A percentile compares a stretch with the other conserved stretches of the same genome.
Conservation (phyloP, 352 stramenopile genomes). For the Globisporangium nunn region DNA sequence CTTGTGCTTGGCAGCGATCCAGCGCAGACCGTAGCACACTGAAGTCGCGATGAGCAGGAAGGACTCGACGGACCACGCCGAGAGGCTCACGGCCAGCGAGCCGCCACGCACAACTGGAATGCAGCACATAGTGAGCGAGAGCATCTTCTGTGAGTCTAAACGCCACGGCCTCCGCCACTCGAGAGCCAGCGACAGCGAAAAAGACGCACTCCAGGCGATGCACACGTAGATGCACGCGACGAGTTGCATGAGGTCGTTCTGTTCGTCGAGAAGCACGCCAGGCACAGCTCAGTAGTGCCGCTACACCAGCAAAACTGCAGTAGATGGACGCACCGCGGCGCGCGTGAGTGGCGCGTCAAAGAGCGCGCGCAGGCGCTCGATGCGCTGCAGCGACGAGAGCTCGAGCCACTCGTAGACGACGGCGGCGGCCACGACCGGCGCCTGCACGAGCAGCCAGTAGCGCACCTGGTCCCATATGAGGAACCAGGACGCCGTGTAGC, state of each 20-base stretch:
- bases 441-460: slow-evolving; percentile 73
- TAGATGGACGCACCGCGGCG: slow-evolving; percentile 33
- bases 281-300: too few relatives aligned
- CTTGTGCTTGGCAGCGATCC: slow-evolving; percentile 81
- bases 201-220: slow-evolving; percentile 71
- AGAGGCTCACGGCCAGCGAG: slow-evolving; percentile 60
- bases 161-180: too few relatives aligned
- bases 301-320: not conserved
- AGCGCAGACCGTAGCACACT: slow-evolving; percentile 66
- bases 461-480: slow-evolving; percentile 76
- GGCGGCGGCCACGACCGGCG: slow-evolving; percentile 55
- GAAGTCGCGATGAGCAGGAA: slow-evolving; percentile 62
- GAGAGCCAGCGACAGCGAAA: not conserved
- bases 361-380: slow-evolving; percentile 60
- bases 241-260: slow-evolving; percentile 81
- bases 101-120: slow-evolving; percentile 60
- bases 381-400: slow-evolving; percentile 40
- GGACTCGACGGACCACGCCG: slow-evolving; percentile 79
- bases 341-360: slow-evolving; percentile 68
- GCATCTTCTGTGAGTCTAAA: too few relatives aligned
- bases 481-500: slow-evolving; percentile 80
- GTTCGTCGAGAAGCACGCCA: not conserved
- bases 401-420: slow-evolving; percentile 84
- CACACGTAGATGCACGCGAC: slow-evolving; percentile 74
- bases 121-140: not conserved